Conservation (phyloP, 192 early-diverging fungal genomes). For the Mortierella claussenii region DNA sequence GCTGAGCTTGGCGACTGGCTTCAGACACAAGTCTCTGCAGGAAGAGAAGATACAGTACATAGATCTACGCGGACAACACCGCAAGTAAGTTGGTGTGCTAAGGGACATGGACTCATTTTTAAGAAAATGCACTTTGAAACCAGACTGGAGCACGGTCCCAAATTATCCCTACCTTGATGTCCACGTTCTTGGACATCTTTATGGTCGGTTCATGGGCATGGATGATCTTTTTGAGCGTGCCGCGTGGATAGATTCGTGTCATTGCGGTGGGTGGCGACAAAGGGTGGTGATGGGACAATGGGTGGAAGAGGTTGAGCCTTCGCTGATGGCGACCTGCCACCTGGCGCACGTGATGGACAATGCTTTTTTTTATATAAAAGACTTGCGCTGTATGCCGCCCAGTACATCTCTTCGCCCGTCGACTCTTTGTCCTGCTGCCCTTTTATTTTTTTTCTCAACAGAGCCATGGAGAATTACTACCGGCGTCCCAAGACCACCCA, state of each 20-base stretch:
- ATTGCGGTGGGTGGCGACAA: too few relatives aligned
- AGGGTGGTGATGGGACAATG: not conserved
- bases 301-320: not conserved
- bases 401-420: not conserved
- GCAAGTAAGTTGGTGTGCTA: not conserved
- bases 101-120: too few relatives aligned
- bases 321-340: too few relatives aligned
- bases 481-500: slow-evolving; percentile 24
- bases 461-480: slow-evolving; percentile 46
- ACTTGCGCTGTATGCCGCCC: too few relatives aligned
- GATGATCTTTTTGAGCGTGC: slow-evolving; percentile 46
- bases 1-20: slow-evolving; percentile 37
- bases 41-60: slow-evolving; percentile 47
- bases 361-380: too few relatives aligned
- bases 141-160: too few relatives aligned
- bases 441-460: not conserved
- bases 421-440: not conserved
- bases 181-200: slow-evolving; percentile 48
- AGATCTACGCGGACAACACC: slow-evolving; percentile 22
- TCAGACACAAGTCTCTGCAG: slow-evolving; percentile 43
- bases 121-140: too few relatives aligned
- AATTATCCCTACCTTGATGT: slow-evolving; percentile 30
- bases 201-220: slow-evolving; percentile 48
- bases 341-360: too few relatives aligned
- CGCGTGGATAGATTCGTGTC: slow-evolving; percentile 54